phyloP scores from a whole-genome alignment of 352 stramenopile genomes.

The Globisporangium mamillatum region DNA sequence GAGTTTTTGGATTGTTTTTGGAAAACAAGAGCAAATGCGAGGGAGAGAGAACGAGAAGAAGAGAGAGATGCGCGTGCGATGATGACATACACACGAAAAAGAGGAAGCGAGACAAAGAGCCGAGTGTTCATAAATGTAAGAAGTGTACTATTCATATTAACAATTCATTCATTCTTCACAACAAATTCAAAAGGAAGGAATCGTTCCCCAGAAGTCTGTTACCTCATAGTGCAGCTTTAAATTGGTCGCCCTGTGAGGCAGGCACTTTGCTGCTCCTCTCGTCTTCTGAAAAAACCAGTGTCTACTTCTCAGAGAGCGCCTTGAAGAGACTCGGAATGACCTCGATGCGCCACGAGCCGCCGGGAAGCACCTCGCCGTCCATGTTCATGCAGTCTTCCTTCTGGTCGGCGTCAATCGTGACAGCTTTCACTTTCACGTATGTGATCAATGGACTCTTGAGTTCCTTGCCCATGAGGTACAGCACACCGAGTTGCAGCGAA shows the following conservation, averaged over 20 bases:
- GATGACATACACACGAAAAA: background rate
- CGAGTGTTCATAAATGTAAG: conserved; percentile 13
- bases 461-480: conserved; percentile 79
- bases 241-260: background rate
- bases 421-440: conserved; percentile 80
- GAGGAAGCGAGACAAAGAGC: background rate
- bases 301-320: conserved; percentile 80
- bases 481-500: conserved; percentile 41
- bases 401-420: conserved; percentile 66
- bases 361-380: conserved; percentile 68
- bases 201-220: background rate
- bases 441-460: conserved; percentile 62
- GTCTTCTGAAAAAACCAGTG: background rate
- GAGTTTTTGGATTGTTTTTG: conserved; percentile 13
- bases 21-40: background rate
- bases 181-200: background rate
- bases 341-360: conserved; percentile 78
- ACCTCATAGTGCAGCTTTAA: background rate
- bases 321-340: conserved; percentile 87
- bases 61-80: background rate
- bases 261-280: background rate
- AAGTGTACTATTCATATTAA: conserved; percentile 16
- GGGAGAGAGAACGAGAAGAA: conserved; percentile 1
- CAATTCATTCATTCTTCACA: conserved; percentile 2
- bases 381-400: conserved; percentile 74